These are phyloP conservation scores for Apiospora hydei DNA, from an alignment of 2,329 filamentous ascomycete species.

Conservation along the genomic window DNA sequence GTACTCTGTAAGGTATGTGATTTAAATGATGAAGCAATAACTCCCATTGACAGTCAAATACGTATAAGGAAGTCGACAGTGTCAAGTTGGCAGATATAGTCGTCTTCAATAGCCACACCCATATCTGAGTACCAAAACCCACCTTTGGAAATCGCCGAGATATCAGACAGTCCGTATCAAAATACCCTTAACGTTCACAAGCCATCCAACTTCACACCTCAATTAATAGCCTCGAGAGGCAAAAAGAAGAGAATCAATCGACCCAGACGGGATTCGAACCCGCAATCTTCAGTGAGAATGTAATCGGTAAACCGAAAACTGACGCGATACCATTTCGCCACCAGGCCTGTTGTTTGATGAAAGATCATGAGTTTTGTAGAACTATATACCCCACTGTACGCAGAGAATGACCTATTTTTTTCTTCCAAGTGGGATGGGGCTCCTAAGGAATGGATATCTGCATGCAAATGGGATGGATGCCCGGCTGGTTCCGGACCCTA, in stretches of 20 bases:
- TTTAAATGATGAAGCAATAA: neutral
- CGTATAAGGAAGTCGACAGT: neutral
- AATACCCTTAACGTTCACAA: neutral
- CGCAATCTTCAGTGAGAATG: conserved; percentile 4
- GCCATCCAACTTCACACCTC: neutral
- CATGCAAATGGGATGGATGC: neutral
- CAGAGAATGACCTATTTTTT: neutral
- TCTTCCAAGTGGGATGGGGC: neutral
- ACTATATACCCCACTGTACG: neutral
- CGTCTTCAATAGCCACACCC: neutral
- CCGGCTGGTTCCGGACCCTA: conserved; percentile 8
- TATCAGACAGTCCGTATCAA: neutral
- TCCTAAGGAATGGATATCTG: neutral
- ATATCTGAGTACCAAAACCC: neutral
- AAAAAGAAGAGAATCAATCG: neutral
- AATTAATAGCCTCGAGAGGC: neutral
- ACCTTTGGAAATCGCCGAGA: too few species aligned
- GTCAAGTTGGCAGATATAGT: neutral
- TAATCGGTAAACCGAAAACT: conserved; percentile 10
- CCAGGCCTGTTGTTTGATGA: conserved; percentile 14
- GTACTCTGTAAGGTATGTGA: neutral
- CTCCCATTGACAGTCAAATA: neutral
- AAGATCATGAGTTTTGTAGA: neutral
- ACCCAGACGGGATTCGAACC: conserved; percentile 22
- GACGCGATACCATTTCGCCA: conserved; percentile 22